Evolutionary conservation across 148 eudicot species (phyloP), one percentile per base, ranked within the genome.

Genomic region (Rheum nobile): DNA sequence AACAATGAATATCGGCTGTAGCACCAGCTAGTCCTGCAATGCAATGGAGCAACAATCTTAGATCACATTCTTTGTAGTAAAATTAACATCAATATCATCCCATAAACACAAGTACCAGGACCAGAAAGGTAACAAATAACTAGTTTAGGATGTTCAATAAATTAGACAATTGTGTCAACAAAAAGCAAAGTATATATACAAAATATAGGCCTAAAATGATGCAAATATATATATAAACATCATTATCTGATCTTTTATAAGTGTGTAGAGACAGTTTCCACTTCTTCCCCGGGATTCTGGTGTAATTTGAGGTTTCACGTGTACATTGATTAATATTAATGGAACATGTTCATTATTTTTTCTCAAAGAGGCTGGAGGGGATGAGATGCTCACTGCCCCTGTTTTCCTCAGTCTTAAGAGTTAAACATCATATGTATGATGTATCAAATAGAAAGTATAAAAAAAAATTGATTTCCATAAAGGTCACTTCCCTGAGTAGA

Each of bases 1-100:
- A 95, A 81, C 90, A 91, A 81, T 95, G 99, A 79, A 95, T 87
- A 82, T 95, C 99, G 55, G 98, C 96, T 26, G 98, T 94, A 8
- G 98, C 98, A 72, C 99, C 99, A 1, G 97, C 96, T 77, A 95
- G 79, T 77, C 99, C 99, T 95, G 85, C 84, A 82, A 76, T 71
- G 19, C 26, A 74, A 26, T 47, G 68, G 79, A 76, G 77, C 31
- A 74, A 50, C 71, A 37, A 41, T 73, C 69, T 39, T 41, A 71
- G 21, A 65, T 4, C 21, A 19, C 39, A 65, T 61, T 12, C 11
- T 31, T 61, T 11, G 68, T 29, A 12, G 68, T 61, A 61, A 31
- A 13, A 61, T 31, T 32, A 61, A 31, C 19, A 61, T 31, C 37
- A 31, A 61, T 29, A 61, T 31, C 37, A 61, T 61, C n/a, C 67